Base-by-base conservation (phyloP, 164 flowering plant species). In the Tetracentron sinense region DNA sequence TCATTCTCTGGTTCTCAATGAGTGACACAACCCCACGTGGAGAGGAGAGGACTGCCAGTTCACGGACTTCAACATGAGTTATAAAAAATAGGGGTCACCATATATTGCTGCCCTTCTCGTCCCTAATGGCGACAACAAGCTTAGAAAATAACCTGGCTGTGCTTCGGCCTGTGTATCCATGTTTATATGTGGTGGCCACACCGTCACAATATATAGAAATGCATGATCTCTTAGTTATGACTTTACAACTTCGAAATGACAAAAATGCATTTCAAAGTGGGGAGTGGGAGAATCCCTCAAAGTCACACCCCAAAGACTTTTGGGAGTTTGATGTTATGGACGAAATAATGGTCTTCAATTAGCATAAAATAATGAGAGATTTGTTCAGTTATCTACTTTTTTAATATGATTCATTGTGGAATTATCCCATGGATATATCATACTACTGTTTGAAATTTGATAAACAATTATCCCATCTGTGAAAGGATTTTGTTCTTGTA, bases 31-130 rank as follows among this genome's bases (percentile, higher is more conserved):
- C 66, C 78, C 74, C 74, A 79, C 82, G 72, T 72, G 76, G 79
- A 63, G 58, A n/a, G n/a, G n/a, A n/a, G n/a, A 60, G 72, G 62
- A 66, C 79, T 74, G 81, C 75, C 78, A 75, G 70, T 70, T 78
- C 75, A 75, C 65, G 75, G 69, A 70, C 72, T 56, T 26, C 61
- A 52, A 54, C 77, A 69, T 29, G 60, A 17, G 28, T n/a, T n/a
- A n/a, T n/a, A 56, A 62, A 62, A 48, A 59, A 23, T n/a, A 33
- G 29, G 60, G 61, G n/a, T n/a, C 35, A 61, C 60, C n/a, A n/a
- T n/a, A n/a, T 35, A 46, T 69, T 65, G 79, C 79, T 76, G 76
- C 71, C n/a, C 78, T 71, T 67, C 72, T 68, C 79, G 66, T 76
- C 78, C 64, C 76, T 65, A 70, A 75, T 63, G 75, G 69, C 72